Conservation (phyloP, 805 yeast genomes). For the Candida parachauliodes region DNA sequence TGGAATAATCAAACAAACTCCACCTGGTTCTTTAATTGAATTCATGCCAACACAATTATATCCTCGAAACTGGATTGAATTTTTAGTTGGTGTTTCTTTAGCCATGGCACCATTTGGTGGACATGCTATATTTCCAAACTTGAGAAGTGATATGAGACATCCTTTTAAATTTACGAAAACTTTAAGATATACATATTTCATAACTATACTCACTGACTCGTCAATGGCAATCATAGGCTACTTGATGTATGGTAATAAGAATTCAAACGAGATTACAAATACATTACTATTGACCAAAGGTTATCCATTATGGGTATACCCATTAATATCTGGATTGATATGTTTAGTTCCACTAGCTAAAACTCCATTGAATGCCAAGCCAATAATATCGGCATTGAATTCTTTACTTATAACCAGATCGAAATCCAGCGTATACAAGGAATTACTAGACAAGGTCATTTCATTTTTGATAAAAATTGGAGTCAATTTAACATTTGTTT, state of each 20-base stretch:
- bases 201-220: constrained; percentile 57
- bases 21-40: constrained; percentile 72
- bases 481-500: constrained; percentile 57
- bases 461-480: constrained; percentile 26
- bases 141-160: constrained; percentile 71
- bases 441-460: constrained; percentile 3
- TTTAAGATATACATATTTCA: constrained; percentile 54
- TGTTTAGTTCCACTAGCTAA: constrained; percentile 84
- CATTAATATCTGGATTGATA: constrained; percentile 60
- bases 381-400: constrained; percentile 72
- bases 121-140: constrained; percentile 77
- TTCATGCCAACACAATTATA: constrained; percentile 65
- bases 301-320: constrained; percentile 46
- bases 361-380: constrained; percentile 78
- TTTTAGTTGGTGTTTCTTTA: constrained; percentile 60
- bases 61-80: constrained; percentile 52
- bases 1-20: constrained; percentile 55
- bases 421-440: constrained; percentile 9
- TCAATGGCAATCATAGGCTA: constrained; percentile 66
- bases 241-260: constrained; percentile 50
- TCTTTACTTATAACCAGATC: constrained; percentile 29
- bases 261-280: constrained; percentile 52
- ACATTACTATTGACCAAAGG: constrained; percentile 44
- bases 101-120: constrained; percentile 82
- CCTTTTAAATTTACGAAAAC: constrained; percentile 56